phyloP scores from a whole-genome alignment of 345 rosid genomes.

The Eucalyptus marginata region DNA sequence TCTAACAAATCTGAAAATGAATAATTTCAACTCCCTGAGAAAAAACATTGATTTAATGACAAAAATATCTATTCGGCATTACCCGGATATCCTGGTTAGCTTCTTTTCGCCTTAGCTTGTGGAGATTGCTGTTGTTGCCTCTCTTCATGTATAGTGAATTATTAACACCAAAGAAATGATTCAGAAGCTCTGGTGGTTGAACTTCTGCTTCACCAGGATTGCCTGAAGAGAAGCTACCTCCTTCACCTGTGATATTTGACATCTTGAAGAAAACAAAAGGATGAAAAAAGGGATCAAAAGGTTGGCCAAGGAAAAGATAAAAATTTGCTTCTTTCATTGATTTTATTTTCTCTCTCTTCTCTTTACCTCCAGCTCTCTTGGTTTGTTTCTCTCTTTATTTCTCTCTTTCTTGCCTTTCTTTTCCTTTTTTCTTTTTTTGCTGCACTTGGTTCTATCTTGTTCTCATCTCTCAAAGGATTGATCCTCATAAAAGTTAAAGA shows the following conservation, averaged over 20 bases:
- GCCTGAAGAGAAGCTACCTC: background rate
- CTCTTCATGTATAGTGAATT: background rate
- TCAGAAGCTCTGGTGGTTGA: background rate
- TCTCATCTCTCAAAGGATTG: background rate
- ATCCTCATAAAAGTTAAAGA: background rate
- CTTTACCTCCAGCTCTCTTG: background rate
- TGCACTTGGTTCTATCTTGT: background rate
- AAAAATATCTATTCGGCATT: background rate
- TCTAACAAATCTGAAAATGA: background rate
- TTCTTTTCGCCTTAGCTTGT: background rate
- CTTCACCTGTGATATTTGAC: background rate
- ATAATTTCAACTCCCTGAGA: background rate
- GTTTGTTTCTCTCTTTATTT: background rate
- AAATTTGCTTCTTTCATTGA: background rate
- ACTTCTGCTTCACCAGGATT: background rate
- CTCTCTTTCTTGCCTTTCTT: background rate
- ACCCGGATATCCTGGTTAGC: background rate
- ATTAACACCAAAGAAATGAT: background rate
- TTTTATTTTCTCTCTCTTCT: background rate
- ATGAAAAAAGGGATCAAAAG: background rate
- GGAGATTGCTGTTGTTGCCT: background rate
- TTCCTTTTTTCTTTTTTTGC: background rate
- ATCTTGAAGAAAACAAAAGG: background rate
- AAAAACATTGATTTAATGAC: background rate
- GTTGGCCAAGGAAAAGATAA: background rate